These are phyloP conservation scores for Stephania japonica DNA, from an alignment of 164 flowering plant genomes.

Conservation along the genomic window DNA sequence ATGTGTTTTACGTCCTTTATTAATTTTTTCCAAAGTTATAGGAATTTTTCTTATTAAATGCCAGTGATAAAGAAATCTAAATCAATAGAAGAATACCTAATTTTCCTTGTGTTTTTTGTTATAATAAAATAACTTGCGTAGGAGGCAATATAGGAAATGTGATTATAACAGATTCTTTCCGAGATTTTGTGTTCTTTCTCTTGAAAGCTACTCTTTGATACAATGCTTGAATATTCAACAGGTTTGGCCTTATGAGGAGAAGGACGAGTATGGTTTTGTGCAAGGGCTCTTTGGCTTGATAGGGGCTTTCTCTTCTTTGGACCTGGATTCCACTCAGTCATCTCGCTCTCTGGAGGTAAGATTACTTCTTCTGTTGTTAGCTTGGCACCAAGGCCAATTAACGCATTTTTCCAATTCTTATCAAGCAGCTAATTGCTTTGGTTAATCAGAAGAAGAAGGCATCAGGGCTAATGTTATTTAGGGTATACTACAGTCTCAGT, in stretches of 20 bases:
- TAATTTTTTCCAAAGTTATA: background rate
- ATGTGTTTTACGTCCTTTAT: background rate
- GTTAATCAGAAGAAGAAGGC: slow-evolving; percentile 42
- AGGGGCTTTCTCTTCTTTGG: slow-evolving; percentile 50
- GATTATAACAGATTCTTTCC: background rate
- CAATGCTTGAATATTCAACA: slow-evolving; percentile 13
- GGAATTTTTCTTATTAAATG: too few relatives aligned
- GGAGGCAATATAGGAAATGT: background rate
- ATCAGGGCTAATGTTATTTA: slow-evolving; percentile 42
- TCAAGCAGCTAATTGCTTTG: background rate
- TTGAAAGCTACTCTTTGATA: background rate
- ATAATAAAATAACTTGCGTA: background rate
- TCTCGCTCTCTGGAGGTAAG: slow-evolving; percentile 38
- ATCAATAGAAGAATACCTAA: too few relatives aligned
- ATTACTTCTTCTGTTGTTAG: background rate
- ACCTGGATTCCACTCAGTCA: slow-evolving; percentile 29
- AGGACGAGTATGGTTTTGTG: slow-evolving; percentile 76
- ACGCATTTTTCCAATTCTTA: background rate
- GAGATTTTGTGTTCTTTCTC: too few relatives aligned
- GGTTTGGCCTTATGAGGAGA: slow-evolving; percentile 98
- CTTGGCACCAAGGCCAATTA: background rate
- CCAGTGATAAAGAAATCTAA: background rate
- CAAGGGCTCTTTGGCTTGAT: slow-evolving; percentile 90
- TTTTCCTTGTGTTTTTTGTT: background rate
- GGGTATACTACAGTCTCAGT: slow-evolving; percentile 68